These are phyloP conservation scores for Chamaenerion angustifolium DNA, from an alignment of 345 rosid species.

Conservation along the genomic window DNA sequence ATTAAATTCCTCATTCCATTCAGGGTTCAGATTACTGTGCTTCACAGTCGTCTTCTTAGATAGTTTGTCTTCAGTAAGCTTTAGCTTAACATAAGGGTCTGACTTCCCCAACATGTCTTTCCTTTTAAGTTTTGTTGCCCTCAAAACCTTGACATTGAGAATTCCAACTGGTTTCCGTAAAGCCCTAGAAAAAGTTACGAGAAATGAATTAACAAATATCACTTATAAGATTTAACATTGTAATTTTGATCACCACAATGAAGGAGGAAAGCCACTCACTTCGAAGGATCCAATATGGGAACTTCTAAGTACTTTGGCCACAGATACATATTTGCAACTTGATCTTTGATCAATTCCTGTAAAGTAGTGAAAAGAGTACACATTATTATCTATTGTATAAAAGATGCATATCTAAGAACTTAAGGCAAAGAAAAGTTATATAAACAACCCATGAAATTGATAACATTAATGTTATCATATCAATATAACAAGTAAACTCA, in stretches of 20 bases:
- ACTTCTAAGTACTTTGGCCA: conserved; percentile 38
- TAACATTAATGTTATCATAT: neutral
- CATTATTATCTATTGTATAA: neutral
- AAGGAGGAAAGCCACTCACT: conserved; percentile 22
- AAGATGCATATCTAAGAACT: no score
- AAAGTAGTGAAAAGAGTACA: neutral
- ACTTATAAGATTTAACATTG: no score
- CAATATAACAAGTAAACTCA: neutral
- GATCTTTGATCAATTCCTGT: conserved; percentile 32
- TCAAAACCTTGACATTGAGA: conserved; percentile 30
- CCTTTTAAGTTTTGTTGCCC: conserved; percentile 30
- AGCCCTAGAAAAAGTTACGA: conserved; percentile 3
- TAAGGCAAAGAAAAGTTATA: no score
- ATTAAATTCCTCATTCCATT: conserved; percentile 45
- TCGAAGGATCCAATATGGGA: conserved; percentile 30
- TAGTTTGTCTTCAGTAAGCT: conserved; percentile 27
- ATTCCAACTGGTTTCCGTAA: conserved; percentile 39
- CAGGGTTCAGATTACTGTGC: conserved; percentile 33
- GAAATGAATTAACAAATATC: no score
- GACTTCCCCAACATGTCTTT: conserved; percentile 39
- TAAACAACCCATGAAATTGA: no score
- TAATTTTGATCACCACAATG: neutral
- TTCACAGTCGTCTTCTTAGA: conserved; percentile 30
- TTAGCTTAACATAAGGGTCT: conserved; percentile 39
- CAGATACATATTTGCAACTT: conserved; percentile 27